Evolutionary conservation across 257 asterid genomes (phyloP), one percentile per base, ranked within the genome.

Genomic region (Solanum peruvianum): DNA sequence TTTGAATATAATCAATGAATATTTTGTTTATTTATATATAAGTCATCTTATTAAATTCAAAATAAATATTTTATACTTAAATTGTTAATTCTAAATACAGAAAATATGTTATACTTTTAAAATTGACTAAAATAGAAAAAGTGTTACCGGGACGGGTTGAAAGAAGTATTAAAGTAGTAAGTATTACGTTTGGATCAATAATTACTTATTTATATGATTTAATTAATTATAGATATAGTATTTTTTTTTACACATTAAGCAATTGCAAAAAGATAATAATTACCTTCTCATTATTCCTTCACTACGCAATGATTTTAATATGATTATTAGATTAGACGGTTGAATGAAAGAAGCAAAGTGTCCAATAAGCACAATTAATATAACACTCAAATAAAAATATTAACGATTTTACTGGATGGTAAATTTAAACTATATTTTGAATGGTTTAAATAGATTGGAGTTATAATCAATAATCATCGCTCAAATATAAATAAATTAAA

Each of bases 371-470:
- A 20, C 4, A 72, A 73, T 21, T 11, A 10, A 21, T 16, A 39
- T 75, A 39, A 21, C 11, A 73, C 20, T 20, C 49, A 73, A 39
- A 37, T 35, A 4, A 52, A 52, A 52, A 16, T 18, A 52, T 16
- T 52, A 52, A 52, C 2, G 4, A 9, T 52, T 0, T 52, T 1
- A 16, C 0, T 52, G 2, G 9, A 1, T 16, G 3, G 1, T 56
- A 0, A 3, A 0, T 13, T 67, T 5, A 0, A 13, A 21, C 4
- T 67, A 6, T 12, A 29, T 7, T 67, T 27, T 14, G 1, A 0
- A 29, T 0, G 5, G 0, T 67, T 14, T 13, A 27, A 14, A 67
- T 14, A n/a, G n/a, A n/a, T n/a, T n/a, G n/a, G n/a, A n/a, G n/a
- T n/a, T n/a, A n/a, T n/a, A n/a, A n/a, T n/a, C n/a, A n/a, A n/a